These are phyloP conservation scores for Neofusicoccum kwambonambiense DNA, from an alignment of 2,329 filamentous ascomycete species.

Conservation along the genomic window DNA sequence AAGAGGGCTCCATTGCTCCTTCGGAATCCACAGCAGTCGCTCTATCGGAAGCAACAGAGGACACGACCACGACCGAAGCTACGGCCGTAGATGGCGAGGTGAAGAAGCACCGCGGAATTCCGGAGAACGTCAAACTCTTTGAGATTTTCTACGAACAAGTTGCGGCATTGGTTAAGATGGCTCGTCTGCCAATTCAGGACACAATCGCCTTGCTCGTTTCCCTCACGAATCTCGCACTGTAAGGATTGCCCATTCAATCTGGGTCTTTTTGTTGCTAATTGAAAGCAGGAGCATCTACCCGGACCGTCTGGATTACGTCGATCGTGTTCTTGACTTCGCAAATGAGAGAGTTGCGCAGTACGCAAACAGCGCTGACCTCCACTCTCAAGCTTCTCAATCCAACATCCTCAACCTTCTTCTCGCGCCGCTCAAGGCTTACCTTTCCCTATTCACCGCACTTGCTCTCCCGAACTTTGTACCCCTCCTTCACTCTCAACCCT, in stretches of 20 bases:
- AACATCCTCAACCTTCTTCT: slow-evolving; percentile 88
- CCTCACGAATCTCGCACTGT: slow-evolving; percentile 83
- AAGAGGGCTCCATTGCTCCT: slow-evolving; percentile 31
- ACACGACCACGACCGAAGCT: slow-evolving; percentile 34
- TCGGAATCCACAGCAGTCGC: slow-evolving; percentile 27
- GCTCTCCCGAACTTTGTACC: slow-evolving; percentile 90
- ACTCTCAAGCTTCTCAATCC: slow-evolving; percentile 82
- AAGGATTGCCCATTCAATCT: slow-evolving; percentile 27
- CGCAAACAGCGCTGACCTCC: slow-evolving; percentile 91
- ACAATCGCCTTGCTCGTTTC: slow-evolving; percentile 94
- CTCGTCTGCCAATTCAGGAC: slow-evolving; percentile 89
- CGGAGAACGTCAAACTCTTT: slow-evolving; percentile 81
- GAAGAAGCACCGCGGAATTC: slow-evolving; percentile 58
- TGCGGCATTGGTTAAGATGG: slow-evolving; percentile 85
- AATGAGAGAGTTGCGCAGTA: slow-evolving; percentile 83
- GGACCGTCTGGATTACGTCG: slow-evolving; percentile 86
- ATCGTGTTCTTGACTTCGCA: slow-evolving; percentile 88
- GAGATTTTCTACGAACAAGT: slow-evolving; percentile 98
- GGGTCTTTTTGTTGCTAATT: slow-evolving; percentile 26
- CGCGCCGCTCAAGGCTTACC: slow-evolving; percentile 83
- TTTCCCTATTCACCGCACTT: slow-evolving; percentile 93
- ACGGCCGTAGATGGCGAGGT: slow-evolving; percentile 42
- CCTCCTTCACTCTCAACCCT: slow-evolving; percentile 86
- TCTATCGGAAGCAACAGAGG: slow-evolving; percentile 35
- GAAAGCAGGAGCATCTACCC: slow-evolving; percentile 77